Percentiles rank a stretch among this genome's conserved stretches.
phyloP scores from a whole-genome alignment of 495 filamentous ascomycete species.

The Hypomontagnella submonticulosa region DNA sequence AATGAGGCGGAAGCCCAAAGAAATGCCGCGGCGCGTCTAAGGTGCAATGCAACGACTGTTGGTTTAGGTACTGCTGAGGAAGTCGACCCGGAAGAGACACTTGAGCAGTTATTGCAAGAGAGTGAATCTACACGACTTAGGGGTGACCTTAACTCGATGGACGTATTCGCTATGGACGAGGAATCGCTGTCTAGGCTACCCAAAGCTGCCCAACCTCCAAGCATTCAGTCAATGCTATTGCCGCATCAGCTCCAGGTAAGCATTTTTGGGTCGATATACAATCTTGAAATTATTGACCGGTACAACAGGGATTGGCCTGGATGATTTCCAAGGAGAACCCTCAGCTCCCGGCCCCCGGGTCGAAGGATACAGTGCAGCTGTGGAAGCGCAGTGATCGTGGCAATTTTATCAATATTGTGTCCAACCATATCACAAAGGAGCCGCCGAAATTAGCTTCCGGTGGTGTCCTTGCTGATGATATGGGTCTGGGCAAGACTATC shows the following conservation, averaged over 20 bases:
- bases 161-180: slow-evolving; percentile 76
- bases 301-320: slow-evolving; percentile 80
- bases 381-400: slow-evolving; percentile 72
- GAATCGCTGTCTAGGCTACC: slow-evolving; percentile 78
- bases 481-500: slow-evolving; percentile 94
- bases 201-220: slow-evolving; percentile 72
- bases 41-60: slow-evolving; percentile 45
- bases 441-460: slow-evolving; percentile 76
- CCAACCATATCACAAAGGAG: slow-evolving; percentile 69
- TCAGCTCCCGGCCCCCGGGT: slow-evolving; percentile 67
- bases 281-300: slow-evolving; percentile 22
- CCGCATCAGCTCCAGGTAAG: slow-evolving; percentile 78
- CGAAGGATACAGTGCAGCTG: slow-evolving; percentile 76
- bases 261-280: not conserved
- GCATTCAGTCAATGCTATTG: slow-evolving; percentile 72
- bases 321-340: slow-evolving; percentile 81
- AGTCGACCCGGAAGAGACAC: slow-evolving; percentile 49
- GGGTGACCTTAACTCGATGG: slow-evolving; percentile 71
- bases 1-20: slow-evolving; percentile 62
- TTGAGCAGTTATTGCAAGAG: slow-evolving; percentile 72
- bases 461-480: slow-evolving; percentile 91
- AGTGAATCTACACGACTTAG: slow-evolving; percentile 70
- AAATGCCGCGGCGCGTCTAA: slow-evolving; percentile 47
- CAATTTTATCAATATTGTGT: slow-evolving; percentile 78
- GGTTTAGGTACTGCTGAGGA: slow-evolving; percentile 43